A percentile compares a stretch with the other conserved stretches of the same genome.
Evolutionary conservation across 2,329 filamentous ascomycete genomes (phyloP).

Genomic region (Phaeosphaeria sp.): DNA sequence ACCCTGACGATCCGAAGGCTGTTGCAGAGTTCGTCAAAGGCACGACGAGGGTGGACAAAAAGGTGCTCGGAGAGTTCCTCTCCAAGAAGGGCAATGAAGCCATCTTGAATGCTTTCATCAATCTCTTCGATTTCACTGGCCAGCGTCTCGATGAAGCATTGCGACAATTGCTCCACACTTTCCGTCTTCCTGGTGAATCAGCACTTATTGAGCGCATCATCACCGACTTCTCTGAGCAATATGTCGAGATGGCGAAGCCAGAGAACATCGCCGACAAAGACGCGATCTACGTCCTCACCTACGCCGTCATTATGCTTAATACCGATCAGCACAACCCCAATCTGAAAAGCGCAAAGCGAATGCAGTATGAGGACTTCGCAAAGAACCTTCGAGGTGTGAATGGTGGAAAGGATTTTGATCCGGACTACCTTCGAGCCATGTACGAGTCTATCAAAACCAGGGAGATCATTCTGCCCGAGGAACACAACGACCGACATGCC

Average conservation of each 20-base stretch:
- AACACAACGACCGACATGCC: constrained; percentile 94
- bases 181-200: constrained; percentile 92
- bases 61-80: constrained; percentile 87
- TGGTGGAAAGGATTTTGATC: constrained; percentile 80
- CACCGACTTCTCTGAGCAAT: constrained; percentile 84
- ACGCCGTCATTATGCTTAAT: constrained; percentile 97
- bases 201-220: constrained; percentile 92
- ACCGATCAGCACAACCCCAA: constrained; percentile 98
- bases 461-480: constrained; percentile 95
- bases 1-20: constrained; percentile 74
- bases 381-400: constrained; percentile 93
- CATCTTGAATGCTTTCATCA: constrained; percentile 84
- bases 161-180: constrained; percentile 84
- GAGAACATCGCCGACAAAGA: constrained; percentile 84
- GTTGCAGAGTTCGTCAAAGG: constrained; percentile 88
- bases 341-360: constrained; percentile 77
- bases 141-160: constrained; percentile 92
- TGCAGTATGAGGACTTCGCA: constrained; percentile 83
- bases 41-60: constrained; percentile 88
- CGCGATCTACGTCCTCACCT: constrained; percentile 86
- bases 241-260: constrained; percentile 72
- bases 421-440: constrained; percentile 83
- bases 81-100: constrained; percentile 88
- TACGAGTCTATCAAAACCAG: constrained; percentile 90
- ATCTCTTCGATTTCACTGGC: constrained; percentile 84